Conservation (phyloP, 305 asterid species). For the Solanum hybrid region DNA sequence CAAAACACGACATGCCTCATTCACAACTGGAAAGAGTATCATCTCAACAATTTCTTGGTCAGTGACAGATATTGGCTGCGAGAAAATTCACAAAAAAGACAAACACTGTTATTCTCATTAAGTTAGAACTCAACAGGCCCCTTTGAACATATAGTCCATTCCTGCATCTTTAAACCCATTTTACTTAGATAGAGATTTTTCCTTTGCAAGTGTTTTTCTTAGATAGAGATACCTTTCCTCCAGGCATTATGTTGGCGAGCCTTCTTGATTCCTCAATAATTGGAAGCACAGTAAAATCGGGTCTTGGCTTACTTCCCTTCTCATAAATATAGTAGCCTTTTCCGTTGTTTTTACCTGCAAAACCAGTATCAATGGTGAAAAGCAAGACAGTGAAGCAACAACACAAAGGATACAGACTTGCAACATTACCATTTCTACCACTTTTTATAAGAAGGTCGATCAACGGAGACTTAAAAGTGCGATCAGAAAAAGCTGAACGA, state of each 20-base stretch:
- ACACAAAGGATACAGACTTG: neutral
- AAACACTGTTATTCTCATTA: neutral
- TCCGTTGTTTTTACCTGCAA: slow-evolving; percentile 74
- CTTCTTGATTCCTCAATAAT: slow-evolving; percentile 68
- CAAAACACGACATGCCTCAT: slow-evolving; percentile 90
- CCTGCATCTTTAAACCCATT: neutral
- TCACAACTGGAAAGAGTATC: slow-evolving; percentile 92
- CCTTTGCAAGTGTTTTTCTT: slow-evolving; percentile 12
- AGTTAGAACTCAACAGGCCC: neutral
- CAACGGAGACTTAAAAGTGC: slow-evolving; percentile 64
- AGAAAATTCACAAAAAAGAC: slow-evolving; percentile 3
- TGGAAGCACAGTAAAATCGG: slow-evolving; percentile 60
- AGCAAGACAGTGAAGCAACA: neutral
- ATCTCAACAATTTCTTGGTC: slow-evolving; percentile 88
- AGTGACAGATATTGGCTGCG: slow-evolving; percentile 71
- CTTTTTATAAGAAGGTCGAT: slow-evolving; percentile 63
- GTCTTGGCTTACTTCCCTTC: slow-evolving; percentile 75
- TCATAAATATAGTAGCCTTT: slow-evolving; percentile 70
- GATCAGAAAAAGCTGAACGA: slow-evolving; percentile 58
- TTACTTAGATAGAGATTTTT: slow-evolving; percentile 18
- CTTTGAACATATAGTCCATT: neutral
- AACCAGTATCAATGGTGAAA: slow-evolving; percentile 10
- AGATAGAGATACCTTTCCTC: slow-evolving; percentile 46
- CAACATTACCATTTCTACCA: slow-evolving; percentile 67
- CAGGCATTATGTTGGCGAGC: slow-evolving; percentile 51